Conservation (phyloP, 495 filamentous ascomycete species). For the Xylaria curta region DNA sequence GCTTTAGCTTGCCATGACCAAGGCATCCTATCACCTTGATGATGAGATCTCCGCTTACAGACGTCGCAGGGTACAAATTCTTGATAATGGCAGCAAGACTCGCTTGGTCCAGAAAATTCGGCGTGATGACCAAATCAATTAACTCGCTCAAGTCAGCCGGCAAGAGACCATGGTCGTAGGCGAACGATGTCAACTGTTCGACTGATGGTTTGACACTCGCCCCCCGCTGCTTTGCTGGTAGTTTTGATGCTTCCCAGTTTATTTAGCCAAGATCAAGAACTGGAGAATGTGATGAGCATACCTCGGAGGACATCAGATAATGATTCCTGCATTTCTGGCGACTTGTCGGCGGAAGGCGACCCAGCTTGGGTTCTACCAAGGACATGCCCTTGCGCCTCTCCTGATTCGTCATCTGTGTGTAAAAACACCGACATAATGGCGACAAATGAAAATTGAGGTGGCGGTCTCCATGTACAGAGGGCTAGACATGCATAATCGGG, state of each 20-base stretch:
- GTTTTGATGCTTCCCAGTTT: slow-evolving; percentile 50
- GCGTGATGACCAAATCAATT: slow-evolving; percentile 68
- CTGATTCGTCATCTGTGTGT: not conserved
- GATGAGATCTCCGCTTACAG: slow-evolving; percentile 65
- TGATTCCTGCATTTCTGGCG: slow-evolving; percentile 26
- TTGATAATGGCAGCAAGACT: slow-evolving; percentile 70
- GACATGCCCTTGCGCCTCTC: slow-evolving; percentile 11
- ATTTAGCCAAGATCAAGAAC: slow-evolving; percentile 16
- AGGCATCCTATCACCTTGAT: slow-evolving; percentile 74
- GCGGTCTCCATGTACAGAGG: not conserved
- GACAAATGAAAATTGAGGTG: not conserved
- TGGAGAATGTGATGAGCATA: not conserved
- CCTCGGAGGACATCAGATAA: slow-evolving; percentile 37
- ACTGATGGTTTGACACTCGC: slow-evolving; percentile 53
- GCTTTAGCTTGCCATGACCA: slow-evolving; percentile 80
- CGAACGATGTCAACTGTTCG: slow-evolving; percentile 54
- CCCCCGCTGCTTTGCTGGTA: slow-evolving; percentile 56
- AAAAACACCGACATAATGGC: slow-evolving; percentile 17
- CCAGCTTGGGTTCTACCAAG: not conserved
- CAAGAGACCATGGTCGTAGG: slow-evolving; percentile 72
- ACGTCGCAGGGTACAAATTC: slow-evolving; percentile 74
- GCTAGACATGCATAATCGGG: not conserved
- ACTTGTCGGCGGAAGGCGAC: slow-evolving; percentile 9
- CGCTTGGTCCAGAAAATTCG: slow-evolving; percentile 76
- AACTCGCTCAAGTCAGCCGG: slow-evolving; percentile 64